Percentiles rank a stretch among this genome's conserved stretches.
phyloP scores from a whole-genome alignment of 495 filamentous ascomycete genomes.

The Neurospora terricola region DNA sequence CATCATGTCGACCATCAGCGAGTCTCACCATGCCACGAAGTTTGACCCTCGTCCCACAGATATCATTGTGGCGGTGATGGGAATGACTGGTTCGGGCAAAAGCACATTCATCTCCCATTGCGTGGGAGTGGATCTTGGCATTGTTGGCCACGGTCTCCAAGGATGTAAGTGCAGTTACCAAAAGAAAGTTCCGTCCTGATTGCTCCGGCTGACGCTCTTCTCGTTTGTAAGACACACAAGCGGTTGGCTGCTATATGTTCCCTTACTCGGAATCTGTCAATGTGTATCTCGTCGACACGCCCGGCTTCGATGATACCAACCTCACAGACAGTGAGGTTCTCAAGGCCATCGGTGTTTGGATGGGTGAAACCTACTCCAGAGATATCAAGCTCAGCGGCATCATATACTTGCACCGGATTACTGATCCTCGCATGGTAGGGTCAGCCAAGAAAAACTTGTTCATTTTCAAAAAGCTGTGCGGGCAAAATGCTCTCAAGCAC shows the following conservation, averaged over 20 bases:
- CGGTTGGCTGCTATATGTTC: background rate
- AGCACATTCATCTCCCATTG: conserved; percentile 7
- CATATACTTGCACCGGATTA: conserved; percentile 39
- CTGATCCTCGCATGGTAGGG: conserved; percentile 26
- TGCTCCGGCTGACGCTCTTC: background rate
- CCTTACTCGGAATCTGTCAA: background rate
- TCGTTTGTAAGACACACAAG: background rate
- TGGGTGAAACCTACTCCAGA: conserved; percentile 6
- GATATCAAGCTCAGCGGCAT: conserved; percentile 18
- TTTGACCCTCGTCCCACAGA: background rate
- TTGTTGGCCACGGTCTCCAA: background rate
- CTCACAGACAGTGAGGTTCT: conserved; percentile 28
- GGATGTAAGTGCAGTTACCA: background rate
- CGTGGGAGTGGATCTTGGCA: background rate
- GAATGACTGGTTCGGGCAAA: conserved; percentile 6
- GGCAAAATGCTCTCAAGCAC: conserved; percentile 21
- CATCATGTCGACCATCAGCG: background rate
- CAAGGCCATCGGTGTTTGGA: conserved; percentile 17
- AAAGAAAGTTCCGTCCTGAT: background rate
- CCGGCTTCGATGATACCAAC: conserved; percentile 32
- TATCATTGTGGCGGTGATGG: conserved; percentile 4
- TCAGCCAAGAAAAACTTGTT: conserved; percentile 29
- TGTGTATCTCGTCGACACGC: conserved; percentile 29
- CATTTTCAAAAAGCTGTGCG: conserved; percentile 39
- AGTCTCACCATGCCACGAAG: background rate